Evolutionary conservation across 345 rosid genomes (phyloP).

Genomic region (Hypericum perforatum): DNA sequence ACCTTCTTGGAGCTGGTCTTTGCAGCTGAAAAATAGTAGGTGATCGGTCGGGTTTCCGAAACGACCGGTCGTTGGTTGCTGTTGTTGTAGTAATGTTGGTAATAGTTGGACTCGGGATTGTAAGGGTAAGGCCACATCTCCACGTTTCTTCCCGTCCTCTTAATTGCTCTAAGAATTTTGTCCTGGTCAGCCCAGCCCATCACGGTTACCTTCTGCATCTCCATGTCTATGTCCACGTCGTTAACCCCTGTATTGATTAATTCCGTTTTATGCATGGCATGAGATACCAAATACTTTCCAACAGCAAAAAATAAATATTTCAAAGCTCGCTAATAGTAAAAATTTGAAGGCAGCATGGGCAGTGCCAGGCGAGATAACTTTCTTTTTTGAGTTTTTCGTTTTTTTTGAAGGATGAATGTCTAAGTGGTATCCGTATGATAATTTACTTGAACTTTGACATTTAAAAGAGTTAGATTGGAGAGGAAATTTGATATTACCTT

Average conservation of each 20-base stretch:
- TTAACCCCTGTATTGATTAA: slow-evolving; percentile 41
- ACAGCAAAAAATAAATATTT: not conserved
- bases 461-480: no score
- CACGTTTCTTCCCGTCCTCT: slow-evolving; percentile 43
- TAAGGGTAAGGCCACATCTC: slow-evolving; percentile 68
- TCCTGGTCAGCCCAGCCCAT: slow-evolving; percentile 57
- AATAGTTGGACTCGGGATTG: slow-evolving; percentile 36
- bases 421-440: no score
- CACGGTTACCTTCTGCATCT: slow-evolving; percentile 65
- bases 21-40: not conserved
- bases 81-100: slow-evolving; percentile 14
- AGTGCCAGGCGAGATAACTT: no score
- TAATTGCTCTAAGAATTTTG: slow-evolving; percentile 52
- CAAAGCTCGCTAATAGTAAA: not conserved
- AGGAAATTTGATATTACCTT: slow-evolving; percentile 28
- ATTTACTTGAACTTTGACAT: no score
- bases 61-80: not conserved
- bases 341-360: not conserved
- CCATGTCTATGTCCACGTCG: slow-evolving; percentile 46
- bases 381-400: no score
- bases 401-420: no score
- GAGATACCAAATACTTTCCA: not conserved
- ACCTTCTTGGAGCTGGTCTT: no score
- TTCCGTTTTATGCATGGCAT: not conserved
- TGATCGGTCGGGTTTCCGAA: not conserved